A percentile compares a stretch with the other conserved stretches of the same genome.
phyloP scores from a whole-genome alignment of 768 basidiomycete species.

The Phlebiopsis flavidoalba region DNA sequence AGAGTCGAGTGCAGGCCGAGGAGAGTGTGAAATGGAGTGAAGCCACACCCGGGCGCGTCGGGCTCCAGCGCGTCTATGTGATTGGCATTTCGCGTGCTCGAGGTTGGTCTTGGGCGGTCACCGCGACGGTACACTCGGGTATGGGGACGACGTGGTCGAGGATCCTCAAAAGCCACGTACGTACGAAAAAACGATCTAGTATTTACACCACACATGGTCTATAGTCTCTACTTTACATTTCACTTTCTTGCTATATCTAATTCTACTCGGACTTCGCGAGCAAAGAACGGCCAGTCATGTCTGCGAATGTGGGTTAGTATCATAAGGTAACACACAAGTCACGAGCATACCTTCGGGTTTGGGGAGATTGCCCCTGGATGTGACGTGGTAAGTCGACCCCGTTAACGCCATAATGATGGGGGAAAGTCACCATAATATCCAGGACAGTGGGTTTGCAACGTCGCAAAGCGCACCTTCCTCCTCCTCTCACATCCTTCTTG shows the following conservation, averaged over 20 bases:
- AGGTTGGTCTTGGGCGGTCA: neutral
- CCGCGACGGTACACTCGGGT: neutral
- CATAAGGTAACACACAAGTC: neutral
- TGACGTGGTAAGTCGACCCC: slow-evolving; percentile 22
- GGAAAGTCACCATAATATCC: slow-evolving; percentile 46
- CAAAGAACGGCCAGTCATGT: slow-evolving; percentile 27
- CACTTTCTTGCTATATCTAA: neutral
- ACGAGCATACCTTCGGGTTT: slow-evolving; percentile 57
- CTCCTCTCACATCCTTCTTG: slow-evolving; percentile 39
- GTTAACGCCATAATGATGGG: slow-evolving; percentile 20
- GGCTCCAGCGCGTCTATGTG: neutral
- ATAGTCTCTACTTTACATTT: slow-evolving; percentile 4
- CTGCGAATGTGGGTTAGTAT: slow-evolving; percentile 14
- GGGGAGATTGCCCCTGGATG: slow-evolving; percentile 41
- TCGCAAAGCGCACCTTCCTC: slow-evolving; percentile 80
- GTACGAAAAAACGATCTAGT: neutral
- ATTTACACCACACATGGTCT: neutral
- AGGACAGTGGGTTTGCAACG: slow-evolving; percentile 88
- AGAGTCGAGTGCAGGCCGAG: neutral
- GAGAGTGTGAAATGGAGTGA: neutral
- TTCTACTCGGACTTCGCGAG: slow-evolving; percentile 20
- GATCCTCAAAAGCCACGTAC: neutral
- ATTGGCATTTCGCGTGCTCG: neutral
- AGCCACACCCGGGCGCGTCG: neutral
- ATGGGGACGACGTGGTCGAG: neutral